Conservation (phyloP, 2,329 filamentous ascomycete genomes). For the Stemphylium beticola region DNA sequence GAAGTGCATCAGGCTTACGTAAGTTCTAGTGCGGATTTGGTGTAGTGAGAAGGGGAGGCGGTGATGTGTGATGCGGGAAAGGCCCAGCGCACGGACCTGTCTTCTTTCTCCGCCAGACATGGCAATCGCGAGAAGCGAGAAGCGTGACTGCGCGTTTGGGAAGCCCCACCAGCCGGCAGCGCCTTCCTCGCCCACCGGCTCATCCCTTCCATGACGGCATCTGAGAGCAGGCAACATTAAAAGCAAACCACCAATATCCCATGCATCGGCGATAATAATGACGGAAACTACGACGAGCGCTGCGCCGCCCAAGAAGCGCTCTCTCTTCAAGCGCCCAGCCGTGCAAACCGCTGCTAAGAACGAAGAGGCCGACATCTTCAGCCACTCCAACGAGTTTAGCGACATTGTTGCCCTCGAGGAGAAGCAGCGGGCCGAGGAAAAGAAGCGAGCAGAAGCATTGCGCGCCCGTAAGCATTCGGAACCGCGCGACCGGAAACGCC, state of each 20-base stretch:
- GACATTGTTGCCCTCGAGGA: conserved; percentile 50
- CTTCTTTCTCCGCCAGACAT: background rate
- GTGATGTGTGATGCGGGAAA: conserved; percentile 2
- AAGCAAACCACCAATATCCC: background rate
- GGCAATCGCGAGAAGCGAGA: conserved; percentile 30
- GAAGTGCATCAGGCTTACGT: too few relatives aligned
- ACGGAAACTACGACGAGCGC: conserved; percentile 28
- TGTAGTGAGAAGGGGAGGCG: background rate
- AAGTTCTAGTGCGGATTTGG: background rate
- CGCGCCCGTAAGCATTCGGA: conserved; percentile 29
- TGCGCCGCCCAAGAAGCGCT: conserved; percentile 50
- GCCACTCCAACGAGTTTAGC: conserved; percentile 49
- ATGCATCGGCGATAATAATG: conserved; percentile 33
- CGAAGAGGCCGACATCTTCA: conserved; percentile 50
- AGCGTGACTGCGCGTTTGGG: conserved; percentile 44
- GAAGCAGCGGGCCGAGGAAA: conserved; percentile 37
- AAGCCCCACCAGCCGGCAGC: conserved; percentile 8
- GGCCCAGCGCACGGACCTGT: conserved; percentile 28
- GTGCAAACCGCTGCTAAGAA: conserved; percentile 54
- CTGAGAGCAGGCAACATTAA: background rate
- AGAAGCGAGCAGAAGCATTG: conserved; percentile 22
- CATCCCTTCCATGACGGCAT: background rate
- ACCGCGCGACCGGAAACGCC: conserved; percentile 30
- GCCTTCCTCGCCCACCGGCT: conserved; percentile 1
- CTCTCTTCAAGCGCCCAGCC: conserved; percentile 63